Evolutionary conservation across 2,329 filamentous ascomycete species (phyloP).

Genomic region (Mollisiaceae sp.): DNA sequence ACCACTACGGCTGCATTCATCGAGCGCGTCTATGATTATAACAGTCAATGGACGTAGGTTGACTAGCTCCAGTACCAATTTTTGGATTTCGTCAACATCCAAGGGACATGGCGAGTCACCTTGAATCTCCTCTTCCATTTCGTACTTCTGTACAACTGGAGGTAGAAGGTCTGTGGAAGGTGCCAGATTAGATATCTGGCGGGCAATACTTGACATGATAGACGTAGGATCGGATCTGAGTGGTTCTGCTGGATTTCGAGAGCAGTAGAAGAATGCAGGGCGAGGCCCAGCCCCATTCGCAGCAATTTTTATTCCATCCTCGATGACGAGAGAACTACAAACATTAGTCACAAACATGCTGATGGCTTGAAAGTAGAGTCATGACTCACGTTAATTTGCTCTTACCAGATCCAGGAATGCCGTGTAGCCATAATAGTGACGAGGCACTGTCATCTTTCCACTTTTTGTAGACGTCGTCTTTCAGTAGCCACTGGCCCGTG

Average conservation of each 20-base stretch:
- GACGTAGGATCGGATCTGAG: slow-evolving; percentile 17
- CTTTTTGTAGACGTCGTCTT: slow-evolving; percentile 34
- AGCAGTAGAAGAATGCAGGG: slow-evolving; percentile 26
- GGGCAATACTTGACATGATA: slow-evolving; percentile 20
- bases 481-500: slow-evolving; percentile 36
- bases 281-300: slow-evolving; percentile 6
- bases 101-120: not conserved
- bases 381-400: slow-evolving; percentile 39
- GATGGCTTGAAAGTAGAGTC: not conserved
- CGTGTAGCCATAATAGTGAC: slow-evolving; percentile 44
- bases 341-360: not conserved
- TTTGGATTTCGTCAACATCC: not conserved
- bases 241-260: slow-evolving; percentile 22
- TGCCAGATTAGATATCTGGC: slow-evolving; percentile 9
- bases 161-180: not conserved
- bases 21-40: slow-evolving; percentile 9
- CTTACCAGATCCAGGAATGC: slow-evolving; percentile 43
- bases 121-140: not conserved
- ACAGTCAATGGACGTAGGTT: not conserved
- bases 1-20: slow-evolving; percentile 22
- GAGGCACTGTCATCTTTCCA: slow-evolving; percentile 42
- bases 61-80: not conserved
- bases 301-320: slow-evolving; percentile 14
- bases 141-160: not conserved
- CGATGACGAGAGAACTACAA: slow-evolving; percentile 18